Evolutionary conservation across 345 rosid species (phyloP), one percentile per base, ranked within the genome.

Genomic region (Ricinus communis): DNA sequence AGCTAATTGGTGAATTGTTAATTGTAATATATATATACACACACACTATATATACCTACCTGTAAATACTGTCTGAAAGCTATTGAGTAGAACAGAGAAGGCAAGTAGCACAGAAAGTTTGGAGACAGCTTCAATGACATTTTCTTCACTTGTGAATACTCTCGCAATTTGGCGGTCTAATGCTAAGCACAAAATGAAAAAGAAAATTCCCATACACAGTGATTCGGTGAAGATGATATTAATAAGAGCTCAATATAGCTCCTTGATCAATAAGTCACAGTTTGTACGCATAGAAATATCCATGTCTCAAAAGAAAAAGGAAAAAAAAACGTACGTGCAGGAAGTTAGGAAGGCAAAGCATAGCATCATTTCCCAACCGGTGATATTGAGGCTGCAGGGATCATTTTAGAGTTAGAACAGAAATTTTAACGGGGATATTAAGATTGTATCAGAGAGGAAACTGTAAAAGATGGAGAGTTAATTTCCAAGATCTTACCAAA

Each of bases 21-120:
- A 33, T 2, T 6, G 6, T 33, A 2, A 6, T 33, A 6, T 33
- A 33, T 33, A 33, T 33, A 33, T 33, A 2, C 2, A 6, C 38
- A 6, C 38, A 33, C 6, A 33, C 38, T 33, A n/a, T 21, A 52
- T 52, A 11, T 10, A 18, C 24, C 55, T 71, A 66, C 91, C 93
- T 71, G 88, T 66, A 53, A 89, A 78, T 16, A 91, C 81, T 19
- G 89, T 75, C 63, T 89, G 93, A 68, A 85, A 52, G 52, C 91
- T 89, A 69, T 88, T 93, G 57, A 93, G 76, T 64, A 88, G 69
- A 50, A 93, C 68, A 2, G 93, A 86, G 68, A 90, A 56, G n/a
- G 90, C 85, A 28, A 90, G 95, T 9, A 90, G 75, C 6, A 76
- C 7, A 33, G 91, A 82, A 52, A 93, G 93, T 19, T 68, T 68